Evolutionary conservation across 2,329 filamentous ascomycete genomes (phyloP), one percentile per base, ranked within the genome.

Genomic region (Huntiella bhutanensis): DNA sequence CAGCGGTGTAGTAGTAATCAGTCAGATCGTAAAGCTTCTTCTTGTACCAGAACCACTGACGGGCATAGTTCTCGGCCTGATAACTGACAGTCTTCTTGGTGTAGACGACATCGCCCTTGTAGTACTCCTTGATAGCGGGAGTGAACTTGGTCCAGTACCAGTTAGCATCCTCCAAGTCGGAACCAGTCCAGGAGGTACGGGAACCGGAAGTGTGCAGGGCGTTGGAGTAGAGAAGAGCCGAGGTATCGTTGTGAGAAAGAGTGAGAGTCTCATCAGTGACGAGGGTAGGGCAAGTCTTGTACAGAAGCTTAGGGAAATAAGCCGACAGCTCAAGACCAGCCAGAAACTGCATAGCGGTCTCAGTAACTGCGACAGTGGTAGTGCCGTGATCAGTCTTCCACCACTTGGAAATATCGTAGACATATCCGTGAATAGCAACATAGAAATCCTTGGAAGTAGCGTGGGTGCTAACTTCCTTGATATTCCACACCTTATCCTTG

Each of bases 341-440:
- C 52, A 94, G 78, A 1, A 75, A 76, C 52, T 75, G 57, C 91
- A 98, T 96, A 47, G 67, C 62, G 1, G 69, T 64, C 3, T 64
- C 66, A 1, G 68, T 71, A 0, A 77, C 80, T 49, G 78, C 67
- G 44, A 73, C 75, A 41, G 60, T 62, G 7, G 64, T 77, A 56
- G 92, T 85, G 58, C 84, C 88, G 64, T 98, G 91, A 48, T 92
- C 75, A 16, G 73, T 63, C 56, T 73, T 83, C 76, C 80, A 95
- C 60, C 93, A 98, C 48, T 87, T 82, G 45, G 78, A 75, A 39
- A 98, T 75, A 56, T 98, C 91, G 62, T 96, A 98, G 32, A 96
- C 88, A 37, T 77, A 76, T 51, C 91, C 91, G 48, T 79, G 80
- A 53, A 92, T 77, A 55, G 82, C 85, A 55, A 96, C 88, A 65